These are phyloP conservation scores for Mycena chlorophos DNA, from an alignment of 768 basidiomycete species.

Conservation along the genomic window DNA sequence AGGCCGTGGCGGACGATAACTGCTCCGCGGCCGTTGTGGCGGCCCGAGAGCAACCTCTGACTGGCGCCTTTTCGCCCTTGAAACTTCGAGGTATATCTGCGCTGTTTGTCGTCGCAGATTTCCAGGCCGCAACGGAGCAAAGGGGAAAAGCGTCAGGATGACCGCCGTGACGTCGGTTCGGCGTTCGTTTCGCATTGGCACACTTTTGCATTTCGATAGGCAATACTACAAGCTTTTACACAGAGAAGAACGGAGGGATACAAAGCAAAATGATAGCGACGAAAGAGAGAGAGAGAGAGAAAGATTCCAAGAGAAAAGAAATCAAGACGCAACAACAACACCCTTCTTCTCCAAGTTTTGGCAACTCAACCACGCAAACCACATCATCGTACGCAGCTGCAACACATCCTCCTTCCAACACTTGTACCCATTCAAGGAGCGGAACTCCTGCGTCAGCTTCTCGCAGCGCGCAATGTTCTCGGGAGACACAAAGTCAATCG, in stretches of 20 bases:
- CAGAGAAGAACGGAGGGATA: no score
- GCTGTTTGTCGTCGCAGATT: slow-evolving; percentile 24
- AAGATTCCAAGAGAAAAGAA: no score
- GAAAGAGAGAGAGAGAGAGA: no score
- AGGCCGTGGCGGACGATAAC: slow-evolving; percentile 4
- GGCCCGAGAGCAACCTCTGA: slow-evolving; percentile 6
- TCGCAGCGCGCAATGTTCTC: slow-evolving; percentile 90
- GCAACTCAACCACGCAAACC: slow-evolving; percentile 82
- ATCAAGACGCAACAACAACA: no score
- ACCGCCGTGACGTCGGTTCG: no score
- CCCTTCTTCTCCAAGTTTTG: not conserved
- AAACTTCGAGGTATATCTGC: slow-evolving; percentile 17
- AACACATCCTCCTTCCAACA: slow-evolving; percentile 95
- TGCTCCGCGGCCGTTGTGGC: slow-evolving; percentile 15
- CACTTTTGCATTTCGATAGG: no score
- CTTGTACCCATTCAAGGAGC: slow-evolving; percentile 83
- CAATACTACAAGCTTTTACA: no score
- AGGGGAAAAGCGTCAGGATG: no score
- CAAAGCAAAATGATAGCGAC: no score
- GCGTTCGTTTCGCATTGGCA: no score
- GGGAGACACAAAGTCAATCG: slow-evolving; percentile 91
- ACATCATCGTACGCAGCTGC: slow-evolving; percentile 89
- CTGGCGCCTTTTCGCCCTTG: slow-evolving; percentile 15
- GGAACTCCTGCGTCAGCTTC: slow-evolving; percentile 82
- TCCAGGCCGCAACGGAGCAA: no score